Evolutionary conservation across 768 basidiomycete species (phyloP).

Genomic region (Filobasidium wieringae): DNA sequence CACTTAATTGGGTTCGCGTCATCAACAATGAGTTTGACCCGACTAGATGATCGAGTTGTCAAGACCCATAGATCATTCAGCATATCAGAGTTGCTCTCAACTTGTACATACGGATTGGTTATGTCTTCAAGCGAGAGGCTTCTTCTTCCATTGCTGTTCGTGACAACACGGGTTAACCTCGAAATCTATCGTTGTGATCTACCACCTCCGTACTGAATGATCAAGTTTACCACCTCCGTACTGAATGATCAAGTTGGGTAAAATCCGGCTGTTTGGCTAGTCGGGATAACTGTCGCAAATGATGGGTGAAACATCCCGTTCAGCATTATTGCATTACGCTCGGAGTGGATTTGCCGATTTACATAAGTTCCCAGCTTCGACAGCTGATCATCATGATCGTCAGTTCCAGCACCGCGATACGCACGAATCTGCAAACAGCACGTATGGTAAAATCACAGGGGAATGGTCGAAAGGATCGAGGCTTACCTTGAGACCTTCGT

Average conservation of each 20-base stretch:
- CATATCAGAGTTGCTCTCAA: too few relatives aligned
- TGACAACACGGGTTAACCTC: neutral
- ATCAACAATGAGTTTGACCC: slow-evolving; percentile 17
- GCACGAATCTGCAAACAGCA: slow-evolving; percentile 47
- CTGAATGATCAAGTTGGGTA: slow-evolving; percentile 48
- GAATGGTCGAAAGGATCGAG: neutral
- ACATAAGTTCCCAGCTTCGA: slow-evolving; percentile 51
- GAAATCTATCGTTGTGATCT: too few relatives aligned
- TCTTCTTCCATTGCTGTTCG: neutral
- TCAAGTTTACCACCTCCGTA: too few relatives aligned
- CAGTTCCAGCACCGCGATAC: slow-evolving; percentile 65
- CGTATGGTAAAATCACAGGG: slow-evolving; percentile 4
- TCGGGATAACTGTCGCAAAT: slow-evolving; percentile 14
- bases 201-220: too few relatives aligned
- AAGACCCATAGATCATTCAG: too few relatives aligned
- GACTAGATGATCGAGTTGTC: too few relatives aligned
- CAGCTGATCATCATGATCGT: slow-evolving; percentile 56
- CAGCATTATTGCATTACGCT: neutral
- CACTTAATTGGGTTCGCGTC: slow-evolving; percentile 7
- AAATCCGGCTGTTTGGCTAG: slow-evolving; percentile 47
- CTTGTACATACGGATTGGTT: too few relatives aligned
- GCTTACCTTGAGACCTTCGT: slow-evolving; percentile 57
- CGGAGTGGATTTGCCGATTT: neutral
- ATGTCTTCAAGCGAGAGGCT: too few relatives aligned
- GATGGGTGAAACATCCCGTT: too few relatives aligned